Percentiles rank a stretch among this genome's conserved stretches.
phyloP scores from a whole-genome alignment of 768 basidiomycete genomes.

The Suillus weaverae region DNA sequence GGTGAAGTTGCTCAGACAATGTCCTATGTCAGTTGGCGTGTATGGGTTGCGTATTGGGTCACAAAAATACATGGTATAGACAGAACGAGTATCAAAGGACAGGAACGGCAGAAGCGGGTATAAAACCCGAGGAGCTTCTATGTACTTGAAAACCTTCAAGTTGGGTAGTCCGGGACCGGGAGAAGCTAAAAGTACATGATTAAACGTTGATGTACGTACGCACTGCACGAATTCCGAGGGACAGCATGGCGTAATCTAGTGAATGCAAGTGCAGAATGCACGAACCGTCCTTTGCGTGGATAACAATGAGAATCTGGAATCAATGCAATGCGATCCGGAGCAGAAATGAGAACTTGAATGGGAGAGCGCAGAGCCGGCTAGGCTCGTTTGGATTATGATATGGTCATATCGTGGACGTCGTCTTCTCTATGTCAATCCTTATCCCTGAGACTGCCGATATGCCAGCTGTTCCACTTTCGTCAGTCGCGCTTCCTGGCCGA shows the following conservation, averaged over 20 bases:
- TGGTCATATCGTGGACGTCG: conserved; percentile 47
- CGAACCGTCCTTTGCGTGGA: conserved; percentile 13
- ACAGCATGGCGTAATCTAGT: conserved; percentile 21
- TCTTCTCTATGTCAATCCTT: conserved; percentile 62
- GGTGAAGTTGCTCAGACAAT: not conserved
- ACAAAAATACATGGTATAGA: conserved; percentile 4
- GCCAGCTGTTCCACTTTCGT: conserved; percentile 22
- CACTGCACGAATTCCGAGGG: not conserved
- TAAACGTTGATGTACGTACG: conserved; percentile 6
- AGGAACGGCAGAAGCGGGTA: not conserved
- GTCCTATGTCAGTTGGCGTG: not conserved
- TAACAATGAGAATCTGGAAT: conserved; percentile 18
- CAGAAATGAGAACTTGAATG: conserved; percentile 4
- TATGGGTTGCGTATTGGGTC: not conserved
- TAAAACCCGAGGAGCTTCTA: not conserved
- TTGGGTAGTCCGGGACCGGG: conserved; percentile 1
- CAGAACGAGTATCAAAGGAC: conserved; percentile 1
- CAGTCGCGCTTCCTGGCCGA: conserved; percentile 19
- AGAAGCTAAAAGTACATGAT: conserved; percentile 11
- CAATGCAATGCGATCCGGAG: conserved; percentile 29
- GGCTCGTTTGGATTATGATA: not conserved
- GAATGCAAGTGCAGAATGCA: conserved; percentile 17
- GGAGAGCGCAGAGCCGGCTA: not conserved
- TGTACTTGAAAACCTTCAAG: conserved; percentile 6
- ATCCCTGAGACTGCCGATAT: conserved; percentile 40